phyloP scores from a whole-genome alignment of 805 yeast genomes.

The Saturnispora ahearnii region DNA sequence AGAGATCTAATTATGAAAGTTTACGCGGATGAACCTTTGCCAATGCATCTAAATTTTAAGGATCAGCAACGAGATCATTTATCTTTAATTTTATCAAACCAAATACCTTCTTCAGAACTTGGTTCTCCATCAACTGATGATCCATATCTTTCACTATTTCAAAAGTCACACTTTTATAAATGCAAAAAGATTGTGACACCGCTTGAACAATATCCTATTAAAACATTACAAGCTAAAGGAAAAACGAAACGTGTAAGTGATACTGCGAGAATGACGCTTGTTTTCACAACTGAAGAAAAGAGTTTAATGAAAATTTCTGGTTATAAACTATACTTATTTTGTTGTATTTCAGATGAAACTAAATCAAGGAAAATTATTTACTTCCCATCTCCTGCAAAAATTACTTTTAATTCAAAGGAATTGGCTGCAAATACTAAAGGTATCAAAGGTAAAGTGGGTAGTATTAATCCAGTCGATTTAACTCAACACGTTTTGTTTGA shows the following conservation, averaged over 20 bases:
- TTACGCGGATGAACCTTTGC: constrained; percentile 8
- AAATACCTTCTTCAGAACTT: not conserved
- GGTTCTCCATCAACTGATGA: not conserved
- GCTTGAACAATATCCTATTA: constrained; percentile 23
- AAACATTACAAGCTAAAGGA: not conserved
- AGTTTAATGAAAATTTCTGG: constrained; percentile 26
- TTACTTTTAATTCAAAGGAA: constrained; percentile 45
- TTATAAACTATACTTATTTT: constrained; percentile 41
- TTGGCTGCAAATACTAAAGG: constrained; percentile 59
- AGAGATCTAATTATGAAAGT: constrained; percentile 35
- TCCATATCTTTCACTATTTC: constrained; percentile 34
- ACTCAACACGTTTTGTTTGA: constrained; percentile 36
- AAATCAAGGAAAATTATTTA: constrained; percentile 31
- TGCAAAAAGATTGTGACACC: constrained; percentile 38
- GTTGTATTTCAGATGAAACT: constrained; percentile 36
- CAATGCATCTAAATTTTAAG: not conserved
- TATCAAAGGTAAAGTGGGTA: constrained; percentile 64
- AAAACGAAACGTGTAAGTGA: not conserved
- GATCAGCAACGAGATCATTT: not conserved
- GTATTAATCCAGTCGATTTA: constrained; percentile 75
- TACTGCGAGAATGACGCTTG: constrained; percentile 34
- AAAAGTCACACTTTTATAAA: constrained; percentile 47
- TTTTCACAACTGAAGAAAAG: constrained; percentile 35
- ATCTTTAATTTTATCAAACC: not conserved
- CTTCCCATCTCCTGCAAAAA: constrained; percentile 67